Base-by-base conservation (phyloP, 768 basidiomycete genomes). In the Heimioporus sp. region DNA sequence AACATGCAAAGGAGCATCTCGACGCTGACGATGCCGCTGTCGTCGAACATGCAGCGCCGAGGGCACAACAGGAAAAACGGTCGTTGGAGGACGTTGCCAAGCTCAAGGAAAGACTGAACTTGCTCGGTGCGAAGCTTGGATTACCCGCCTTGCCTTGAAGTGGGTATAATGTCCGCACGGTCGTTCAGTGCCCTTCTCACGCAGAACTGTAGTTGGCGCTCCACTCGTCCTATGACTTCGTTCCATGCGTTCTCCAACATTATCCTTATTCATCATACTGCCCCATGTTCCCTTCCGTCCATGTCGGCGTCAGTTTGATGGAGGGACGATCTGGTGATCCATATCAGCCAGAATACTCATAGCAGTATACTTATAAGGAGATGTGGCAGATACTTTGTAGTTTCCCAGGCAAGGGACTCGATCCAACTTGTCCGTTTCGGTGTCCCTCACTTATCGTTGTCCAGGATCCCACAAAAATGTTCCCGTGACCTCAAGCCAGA, bases 1-100 rank as follows among this genome's bases (percentile, higher is more conserved):
- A 75, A 46, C 94, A 96, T 66, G 87, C 86, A 20, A 73, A 73
- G 42, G 80, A 87, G 52, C 87, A 90, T 62, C 66, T 85, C 11
- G 77, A 77, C 43, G 52, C 62, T 11, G 58, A 57, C 19, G 68
- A 64, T 19, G 58, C 67, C 7, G 70, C 62, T 20, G 36, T 61
- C 20, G 71, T 72, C 17, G 64, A 69, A 19, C 24, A 28, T 28
- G 35, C 12, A 68, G 67, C 47, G 76, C 80, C 44, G 77, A 78
- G 51, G 37, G 51, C 13, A 20, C 43, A 47, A 44, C 57, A 45
- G 54, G 73, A 46, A 24, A 46, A 44, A 16, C 75, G 69, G 4
- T 75, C 72, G 6, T 59, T 65, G 43, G 73, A 76, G 19, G 77
- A 80, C 46, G 64, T 83, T 5, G 53, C 62, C 11, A 56, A 54